Conservation (phyloP, 2,329 filamentous ascomycete genomes). For the Hymenoscyphus fraxineus region DNA sequence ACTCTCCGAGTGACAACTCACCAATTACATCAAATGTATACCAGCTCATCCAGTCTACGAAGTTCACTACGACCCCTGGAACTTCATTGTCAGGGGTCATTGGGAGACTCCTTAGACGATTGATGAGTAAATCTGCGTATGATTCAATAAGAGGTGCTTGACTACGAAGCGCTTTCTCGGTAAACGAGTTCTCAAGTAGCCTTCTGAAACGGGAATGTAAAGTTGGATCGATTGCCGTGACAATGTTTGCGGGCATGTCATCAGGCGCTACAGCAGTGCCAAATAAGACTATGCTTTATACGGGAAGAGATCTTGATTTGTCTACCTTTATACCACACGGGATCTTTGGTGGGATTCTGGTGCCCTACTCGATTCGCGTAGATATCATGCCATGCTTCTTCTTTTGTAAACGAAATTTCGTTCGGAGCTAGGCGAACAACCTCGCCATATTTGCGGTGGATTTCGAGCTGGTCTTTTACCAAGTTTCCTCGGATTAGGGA, state of each 20-base stretch:
- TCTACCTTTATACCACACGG: background rate
- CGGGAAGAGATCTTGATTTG: background rate
- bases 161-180: conserved; percentile 21
- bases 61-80: background rate
- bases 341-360: background rate
- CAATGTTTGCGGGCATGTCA: conserved; percentile 1
- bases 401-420: conserved; percentile 31
- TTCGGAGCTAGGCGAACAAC: conserved; percentile 31
- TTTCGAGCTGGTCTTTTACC: conserved; percentile 4
- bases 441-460: conserved; percentile 28
- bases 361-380: background rate
- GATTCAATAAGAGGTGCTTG: conserved; percentile 25
- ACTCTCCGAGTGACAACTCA: background rate
- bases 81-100: background rate
- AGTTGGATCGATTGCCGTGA: background rate
- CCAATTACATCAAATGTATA: conserved; percentile 3
- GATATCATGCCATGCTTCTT: conserved; percentile 4
- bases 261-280: background rate
- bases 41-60: conserved; percentile 7
- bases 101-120: background rate
- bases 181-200: background rate
- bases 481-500: conserved; percentile 7
- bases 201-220: background rate
- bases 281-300: no score
- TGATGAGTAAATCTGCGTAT: conserved; percentile 14